Evolutionary conservation across 306 rosid species (phyloP).

Genomic region (Vigna angularis): DNA sequence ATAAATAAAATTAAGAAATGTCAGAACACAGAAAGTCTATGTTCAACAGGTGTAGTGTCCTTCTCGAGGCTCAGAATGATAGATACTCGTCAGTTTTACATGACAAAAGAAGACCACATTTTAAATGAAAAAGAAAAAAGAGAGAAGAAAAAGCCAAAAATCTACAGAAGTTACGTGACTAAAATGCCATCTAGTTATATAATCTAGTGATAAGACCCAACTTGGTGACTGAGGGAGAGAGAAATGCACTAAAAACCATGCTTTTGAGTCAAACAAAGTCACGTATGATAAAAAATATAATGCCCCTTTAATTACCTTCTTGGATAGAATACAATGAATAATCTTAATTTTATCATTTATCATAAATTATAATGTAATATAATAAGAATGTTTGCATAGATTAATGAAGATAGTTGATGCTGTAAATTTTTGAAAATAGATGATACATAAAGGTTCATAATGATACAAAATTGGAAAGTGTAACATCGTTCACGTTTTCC

Average conservation of each 20-base stretch:
- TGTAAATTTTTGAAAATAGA: no score
- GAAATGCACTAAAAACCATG: slow-evolving; percentile 34
- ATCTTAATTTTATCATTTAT: no score
- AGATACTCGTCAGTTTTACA: slow-evolving; percentile 2
- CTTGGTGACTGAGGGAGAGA: slow-evolving; percentile 27
- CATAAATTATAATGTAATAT: no score
- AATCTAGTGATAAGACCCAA: slow-evolving; percentile 26
- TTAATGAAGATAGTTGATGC: no score
- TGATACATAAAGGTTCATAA: background rate
- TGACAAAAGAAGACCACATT: background rate
- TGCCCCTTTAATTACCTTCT: slow-evolving; percentile 12
- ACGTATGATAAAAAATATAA: slow-evolving; percentile 46
- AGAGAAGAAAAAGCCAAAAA: background rate
- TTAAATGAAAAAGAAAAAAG: background rate
- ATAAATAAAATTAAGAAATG: no score
- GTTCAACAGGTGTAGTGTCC: slow-evolving; percentile 14
- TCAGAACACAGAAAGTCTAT: slow-evolving; percentile 2
- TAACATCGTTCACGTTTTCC: slow-evolving; percentile 35
- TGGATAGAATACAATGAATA: background rate
- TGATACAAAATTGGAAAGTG: background rate
- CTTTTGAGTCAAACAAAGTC: slow-evolving; percentile 52
- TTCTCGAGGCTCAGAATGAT: slow-evolving; percentile 21
- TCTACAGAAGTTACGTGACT: background rate
- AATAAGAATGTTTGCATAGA: no score
- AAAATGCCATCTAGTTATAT: background rate